Base-by-base conservation (phyloP, 108 stramenopile genomes). In the Pseudonitzschia multiseries region DNA sequence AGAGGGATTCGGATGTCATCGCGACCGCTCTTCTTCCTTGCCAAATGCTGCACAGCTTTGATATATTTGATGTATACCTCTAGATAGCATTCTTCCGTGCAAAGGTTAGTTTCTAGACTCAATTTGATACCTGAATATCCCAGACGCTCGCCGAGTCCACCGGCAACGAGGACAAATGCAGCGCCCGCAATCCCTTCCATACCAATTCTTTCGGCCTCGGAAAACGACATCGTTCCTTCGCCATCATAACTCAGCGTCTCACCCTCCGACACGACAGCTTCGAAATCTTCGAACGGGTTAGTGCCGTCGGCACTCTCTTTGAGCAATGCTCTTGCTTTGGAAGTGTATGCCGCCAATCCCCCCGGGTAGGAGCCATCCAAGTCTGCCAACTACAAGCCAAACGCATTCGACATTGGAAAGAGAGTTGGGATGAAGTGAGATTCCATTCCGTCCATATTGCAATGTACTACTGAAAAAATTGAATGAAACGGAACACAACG, bases 101-200 rank as follows among this genome's bases (percentile, higher is more conserved):
- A 83, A 2, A 93, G 72, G 69, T 96, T 93, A 10, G 94, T 90
- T 69, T 89, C 91, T 43, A 96, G 71, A 44, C 90, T 92, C 27
- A 99, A 69, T 77, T 99, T 99, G 83, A 99, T 99, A 15, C 98
- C 99, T 21, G 90, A 87, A 84, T 98, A 99, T 51, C 99, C 99
- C 56, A 99, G 83, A 9, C 99, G 89, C 75, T 99, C 99, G 17
- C 99, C 99, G 20, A 99, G 79, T 17, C 99, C 99, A 31, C 99
- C 99, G 12, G 95, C 95, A 13, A 96, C 95, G 28, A 96, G 70
- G 5, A 93, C 91, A 83, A 96, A 93, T 4, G 79, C 92, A 28
- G 81, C 86, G 66, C 81, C 82, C 17, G 57, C 36, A 51, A 89
- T 86, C 18, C 75, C 88, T 26, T 83, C 76, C 31, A 93, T 62